Evolutionary conservation across 352 stramenopile species (phyloP), one percentile per base, ranked within the genome.

Genomic region (Pythium insidiosum): DNA sequence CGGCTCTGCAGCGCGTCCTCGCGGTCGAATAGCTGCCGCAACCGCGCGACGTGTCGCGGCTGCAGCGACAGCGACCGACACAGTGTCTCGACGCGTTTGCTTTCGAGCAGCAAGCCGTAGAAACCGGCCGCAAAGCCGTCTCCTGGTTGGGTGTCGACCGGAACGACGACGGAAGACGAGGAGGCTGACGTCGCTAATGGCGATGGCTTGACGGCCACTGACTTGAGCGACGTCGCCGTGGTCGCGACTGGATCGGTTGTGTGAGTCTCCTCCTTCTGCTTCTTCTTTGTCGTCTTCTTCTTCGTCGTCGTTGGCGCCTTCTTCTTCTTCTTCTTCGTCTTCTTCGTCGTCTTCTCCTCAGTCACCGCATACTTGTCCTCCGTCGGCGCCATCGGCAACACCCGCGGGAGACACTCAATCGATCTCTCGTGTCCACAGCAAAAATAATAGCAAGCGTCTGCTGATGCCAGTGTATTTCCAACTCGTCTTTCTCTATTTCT

Each of bases 101-200:
- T 81, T 25, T 83, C 63, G 22, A 86, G 56, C 25, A 86, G 45
- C 0, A 77, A 33, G 0, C 58, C 53, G 26, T 77, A 86, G n/a
- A 59, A 45, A 0, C 69, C 73, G 7, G 61, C 25, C 16, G 19
- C 2, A 38, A 38, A n/a, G 40, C 35, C 28, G 40, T 38, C 25
- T 47, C 35, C 28, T 16, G 35, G 25, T 37, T 18, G 16, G 35
- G 40, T 30, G 40, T 47, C 11, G 35, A 26, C 20, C 18, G 19
- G 4, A 38, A 38, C 28, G 40, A n/a, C n/a, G n/a, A n/a, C 40
- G 40, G 16, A 24, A 18, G 24, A 38, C 13, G 23, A 24, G 13
- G 40, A 47, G 28, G 10, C 28, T 10, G 26, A 47, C n/a, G n/a
- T n/a, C n/a, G 21, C 19, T 47, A 7, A 25, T 47, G 10, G 16